Base-by-base conservation (phyloP, 768 basidiomycete species). In the Russula earlei region DNA sequence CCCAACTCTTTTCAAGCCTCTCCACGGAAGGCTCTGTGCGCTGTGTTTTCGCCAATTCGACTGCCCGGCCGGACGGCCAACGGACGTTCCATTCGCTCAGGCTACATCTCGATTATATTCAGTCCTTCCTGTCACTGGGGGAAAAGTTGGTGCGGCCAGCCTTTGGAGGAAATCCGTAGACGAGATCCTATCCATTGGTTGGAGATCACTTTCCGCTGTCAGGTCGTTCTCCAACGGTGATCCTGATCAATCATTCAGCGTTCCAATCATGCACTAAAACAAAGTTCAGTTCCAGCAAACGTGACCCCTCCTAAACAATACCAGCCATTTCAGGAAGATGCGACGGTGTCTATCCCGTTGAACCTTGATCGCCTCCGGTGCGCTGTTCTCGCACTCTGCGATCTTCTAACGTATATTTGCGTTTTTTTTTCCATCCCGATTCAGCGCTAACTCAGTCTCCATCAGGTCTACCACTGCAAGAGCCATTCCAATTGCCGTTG, bases 131-230 rank as follows among this genome's bases (percentile, higher is more conserved):
- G 69, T 79, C 27, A 83, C 85, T 0, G 87, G 87, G 20, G 90
- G 91, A 8, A 92, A 90, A 68, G 82, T 87, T 9, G 86, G 84
- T 24, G 82, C 83, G 15, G 74, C 80, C 11, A 78, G 73, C 49
- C 63, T 85, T 5, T 92, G 90, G 90, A 77, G 83, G 60, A 88
- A 85, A 63, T 81, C 81, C 15, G 56, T 91, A 24, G 86, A 90
- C 47, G 84, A 84, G 27, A 81, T 83, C 2, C 56, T 91, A 47
- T 71, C 70, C 0, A 81, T 84, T 63, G 81, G 79, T n/a, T 84
- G 81, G 81, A 74, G 72, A 55, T 77, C 85, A 2, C 79, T 87
- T 65, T 58, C 70, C 25, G 67, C 74, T 6, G 57, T 91, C 47
- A 73, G 85, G 55, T 78, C 86, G 14, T 87, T 81, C 62, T 71